Evolutionary conservation across 768 basidiomycete species (phyloP).

Genomic region (Phanerochaete sordida): DNA sequence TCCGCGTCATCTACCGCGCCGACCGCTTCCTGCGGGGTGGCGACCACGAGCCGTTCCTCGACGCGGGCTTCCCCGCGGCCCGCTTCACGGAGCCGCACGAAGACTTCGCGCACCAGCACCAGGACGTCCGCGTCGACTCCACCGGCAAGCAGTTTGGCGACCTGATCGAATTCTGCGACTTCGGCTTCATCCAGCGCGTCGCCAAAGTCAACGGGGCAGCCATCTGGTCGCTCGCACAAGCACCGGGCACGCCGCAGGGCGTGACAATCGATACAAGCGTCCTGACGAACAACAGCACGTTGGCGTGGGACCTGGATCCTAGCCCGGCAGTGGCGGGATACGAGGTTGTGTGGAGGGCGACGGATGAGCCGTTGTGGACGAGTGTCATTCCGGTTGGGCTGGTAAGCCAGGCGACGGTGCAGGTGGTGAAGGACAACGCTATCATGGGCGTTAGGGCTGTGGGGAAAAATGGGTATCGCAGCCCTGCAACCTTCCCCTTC

Average conservation of each 20-base stretch:
- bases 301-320: constrained; percentile 41
- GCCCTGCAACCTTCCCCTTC: constrained; percentile 41
- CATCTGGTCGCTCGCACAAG: constrained; percentile 53
- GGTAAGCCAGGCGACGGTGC: constrained; percentile 36
- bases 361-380: constrained; percentile 45
- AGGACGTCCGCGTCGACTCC: constrained; percentile 43
- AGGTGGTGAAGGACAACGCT: constrained; percentile 49
- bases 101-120: constrained; percentile 57
- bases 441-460: constrained; percentile 46
- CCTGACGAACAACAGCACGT: constrained; percentile 52
- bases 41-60: constrained; percentile 49
- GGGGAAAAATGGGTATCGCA: constrained; percentile 48
- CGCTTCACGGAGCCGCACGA: constrained; percentile 57
- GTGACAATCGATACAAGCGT: constrained; percentile 43
- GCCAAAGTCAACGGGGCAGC: constrained; percentile 50
- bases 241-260: constrained; percentile 50
- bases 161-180: constrained; percentile 49
- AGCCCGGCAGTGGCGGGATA: constrained; percentile 39
- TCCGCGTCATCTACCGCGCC: constrained; percentile 47
- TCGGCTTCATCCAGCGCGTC: constrained; percentile 48
- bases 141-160: constrained; percentile 56
- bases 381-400: constrained; percentile 47
- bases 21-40: constrained; percentile 57
- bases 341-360: constrained; percentile 50
- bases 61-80: constrained; percentile 47